Evolutionary conservation across 108 stramenopile species (phyloP), one percentile per base, ranked within the genome.

Genomic region (Heterococcus sp.): DNA sequence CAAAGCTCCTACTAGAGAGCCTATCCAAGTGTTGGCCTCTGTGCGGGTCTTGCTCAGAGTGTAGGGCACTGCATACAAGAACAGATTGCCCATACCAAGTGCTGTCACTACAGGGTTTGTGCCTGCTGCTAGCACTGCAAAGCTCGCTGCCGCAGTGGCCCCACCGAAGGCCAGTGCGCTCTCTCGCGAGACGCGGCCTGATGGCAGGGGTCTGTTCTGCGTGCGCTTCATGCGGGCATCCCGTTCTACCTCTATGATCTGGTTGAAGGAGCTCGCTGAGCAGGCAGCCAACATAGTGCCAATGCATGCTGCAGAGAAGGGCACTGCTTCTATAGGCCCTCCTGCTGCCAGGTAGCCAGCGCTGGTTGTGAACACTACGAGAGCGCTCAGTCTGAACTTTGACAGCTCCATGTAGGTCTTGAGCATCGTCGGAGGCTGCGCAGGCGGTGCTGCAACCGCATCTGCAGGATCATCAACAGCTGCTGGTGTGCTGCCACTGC

Each of bases 1-100:
- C 14, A 99, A 88, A 2, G 95, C 97, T 32, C 98, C 98, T 4
- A 99, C 98, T 8, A 98, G 89, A 2, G 97, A 95, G 14, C 98
- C 98, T 3, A 99, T 90, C 95, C 94, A 96, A 0, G 98, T 98
- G 89, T 99, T 99, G 70, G 87, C 83, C 73, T 94, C 93, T 3
- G 94, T 90, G 28, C 89, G 65, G n/a, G 93, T 92, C 75, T 99
- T 99, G 83, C 94, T 82, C 75, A 90, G 93, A 27, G 98, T 99
- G 89, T 99, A 99, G n/a, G 95, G 71, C 68, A 93, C 95, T 5
- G 95, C 85, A 82, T 99, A 99, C 37, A 99, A 77, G 5, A 86
- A 91, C 77, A 99, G 93, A 78, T 99, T 99, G 2, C 88, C 90
- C 14, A 91, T 82, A 1, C 97, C 98, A 39, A 99, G 87, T 64